Conservation (phyloP, 2,329 filamentous ascomycete species). For the Neopestalotiopsis rosae region DNA sequence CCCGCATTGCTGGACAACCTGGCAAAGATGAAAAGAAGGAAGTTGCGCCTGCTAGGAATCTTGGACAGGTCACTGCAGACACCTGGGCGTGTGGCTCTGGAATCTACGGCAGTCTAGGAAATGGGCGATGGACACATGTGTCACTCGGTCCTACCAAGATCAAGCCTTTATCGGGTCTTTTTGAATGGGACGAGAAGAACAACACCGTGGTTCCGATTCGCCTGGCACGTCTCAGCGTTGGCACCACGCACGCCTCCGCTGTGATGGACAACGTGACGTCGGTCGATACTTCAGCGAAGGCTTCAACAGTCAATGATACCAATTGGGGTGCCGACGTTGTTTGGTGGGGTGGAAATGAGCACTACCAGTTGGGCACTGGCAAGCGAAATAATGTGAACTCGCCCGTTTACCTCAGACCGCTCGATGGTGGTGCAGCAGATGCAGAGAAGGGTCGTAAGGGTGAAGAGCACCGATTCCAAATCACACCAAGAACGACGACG, state of each 20-base stretch:
- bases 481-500: conserved; percentile 78
- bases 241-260: conserved; percentile 80
- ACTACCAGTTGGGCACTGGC: conserved; percentile 90
- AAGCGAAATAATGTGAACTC: conserved; percentile 80
- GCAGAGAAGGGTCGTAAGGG: conserved; percentile 62
- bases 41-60: conserved; percentile 41
- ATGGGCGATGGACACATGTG: conserved; percentile 87
- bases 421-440: conserved; percentile 67
- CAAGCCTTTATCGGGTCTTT: conserved; percentile 80
- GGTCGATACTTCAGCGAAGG: conserved; percentile 54
- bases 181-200: conserved; percentile 81
- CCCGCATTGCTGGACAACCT: conserved; percentile 54
- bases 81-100: conserved; percentile 89
- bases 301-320: conserved; percentile 68
- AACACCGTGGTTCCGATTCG: conserved; percentile 78
- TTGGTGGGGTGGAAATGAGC: conserved; percentile 95
- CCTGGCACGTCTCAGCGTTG: conserved; percentile 74
- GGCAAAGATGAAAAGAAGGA: conserved; percentile 39
- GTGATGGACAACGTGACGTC: conserved; percentile 82
- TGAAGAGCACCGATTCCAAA: conserved; percentile 77
- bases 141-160: conserved; percentile 80
- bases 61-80: conserved; percentile 71
- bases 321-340: conserved; percentile 90
- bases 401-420: conserved; percentile 79
- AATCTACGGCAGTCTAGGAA: conserved; percentile 82